Percentiles rank a stretch among this genome's conserved stretches.
These are phyloP conservation scores for Candida ulmi DNA, from an alignment of 805 yeast genomes.

Conservation along the genomic window DNA sequence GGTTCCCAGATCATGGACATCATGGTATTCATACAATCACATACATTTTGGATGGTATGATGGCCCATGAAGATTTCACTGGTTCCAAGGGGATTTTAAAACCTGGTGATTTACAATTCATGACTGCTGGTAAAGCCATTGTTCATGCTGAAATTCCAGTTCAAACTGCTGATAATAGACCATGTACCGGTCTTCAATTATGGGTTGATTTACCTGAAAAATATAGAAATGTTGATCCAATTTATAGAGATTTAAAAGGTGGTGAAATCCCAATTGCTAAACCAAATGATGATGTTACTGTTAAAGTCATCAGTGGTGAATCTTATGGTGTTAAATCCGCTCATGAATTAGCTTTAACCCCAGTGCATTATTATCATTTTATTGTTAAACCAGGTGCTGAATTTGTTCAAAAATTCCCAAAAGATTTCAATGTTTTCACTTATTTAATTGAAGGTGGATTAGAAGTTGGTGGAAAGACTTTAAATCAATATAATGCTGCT, in stretches of 20 bases:
- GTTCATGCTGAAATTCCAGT: constrained; percentile 87
- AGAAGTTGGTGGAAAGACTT: constrained; percentile 35
- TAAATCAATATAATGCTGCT: constrained; percentile 43
- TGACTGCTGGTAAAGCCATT: constrained; percentile 90
- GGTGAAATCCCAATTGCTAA: constrained; percentile 66
- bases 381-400: constrained; percentile 58
- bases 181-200: constrained; percentile 67
- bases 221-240: constrained; percentile 58
- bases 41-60: constrained; percentile 53
- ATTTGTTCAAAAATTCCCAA: constrained; percentile 54
- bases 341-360: constrained; percentile 75
- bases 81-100: constrained; percentile 73
- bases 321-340: constrained; percentile 71
- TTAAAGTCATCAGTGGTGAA: constrained; percentile 74
- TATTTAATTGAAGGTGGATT: constrained; percentile 62
- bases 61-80: constrained; percentile 84
- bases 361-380: constrained; percentile 68
- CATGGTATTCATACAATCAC: constrained; percentile 82
- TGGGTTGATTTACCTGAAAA: constrained; percentile 81
- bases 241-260: constrained; percentile 71
- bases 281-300: constrained; percentile 57
- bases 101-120: constrained; percentile 85
- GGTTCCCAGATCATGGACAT: constrained; percentile 83
- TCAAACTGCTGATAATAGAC: constrained; percentile 39
- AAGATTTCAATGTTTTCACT: constrained; percentile 60